A percentile compares a stretch with the other conserved stretches of the same genome.
These are phyloP conservation scores for Hypoxylon rickii DNA, from an alignment of 495 filamentous ascomycete genomes.

Conservation along the genomic window DNA sequence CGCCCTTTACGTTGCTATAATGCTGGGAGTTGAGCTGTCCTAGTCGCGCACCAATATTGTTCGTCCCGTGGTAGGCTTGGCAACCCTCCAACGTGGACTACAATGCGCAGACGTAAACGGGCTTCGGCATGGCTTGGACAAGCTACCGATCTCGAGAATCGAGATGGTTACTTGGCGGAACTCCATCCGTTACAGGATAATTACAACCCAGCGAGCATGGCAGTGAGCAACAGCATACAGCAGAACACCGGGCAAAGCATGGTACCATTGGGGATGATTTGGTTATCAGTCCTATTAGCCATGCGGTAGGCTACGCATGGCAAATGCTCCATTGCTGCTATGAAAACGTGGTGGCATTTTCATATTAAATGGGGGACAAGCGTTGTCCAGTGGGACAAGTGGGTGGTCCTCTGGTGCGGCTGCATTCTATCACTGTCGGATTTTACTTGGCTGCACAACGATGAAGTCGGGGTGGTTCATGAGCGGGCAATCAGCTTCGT, in stretches of 20 bases:
- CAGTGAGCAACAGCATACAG: conserved; percentile 51
- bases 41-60: conserved; percentile 45
- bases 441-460: not conserved
- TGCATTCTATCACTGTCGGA: too few species aligned
- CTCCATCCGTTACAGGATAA: conserved; percentile 26
- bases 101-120: conserved; percentile 31
- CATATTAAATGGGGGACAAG: conserved; percentile 2
- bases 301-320: conserved; percentile 1
- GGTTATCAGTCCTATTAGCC: conserved; percentile 4
- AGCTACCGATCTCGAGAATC: conserved; percentile 34
- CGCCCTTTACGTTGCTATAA: conserved; percentile 34
- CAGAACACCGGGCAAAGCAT: not conserved
- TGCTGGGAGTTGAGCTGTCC: conserved; percentile 54
- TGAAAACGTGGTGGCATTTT: conserved; percentile 2
- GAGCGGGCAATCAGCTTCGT: not conserved
- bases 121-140: conserved; percentile 23
- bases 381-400: too few species aligned
- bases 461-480: conserved; percentile 1
- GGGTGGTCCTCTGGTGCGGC: too few species aligned
- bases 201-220: conserved; percentile 65
- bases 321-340: conserved; percentile 5
- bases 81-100: conserved; percentile 48
- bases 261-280: not conserved
- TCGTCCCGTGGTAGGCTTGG: conserved; percentile 53
- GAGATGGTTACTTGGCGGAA: conserved; percentile 34